A percentile compares a stretch with the other conserved stretches of the same genome.
Evolutionary conservation across 2,329 filamentous ascomycete species (phyloP).

Genomic region (Colletotrichum tofieldiae): DNA sequence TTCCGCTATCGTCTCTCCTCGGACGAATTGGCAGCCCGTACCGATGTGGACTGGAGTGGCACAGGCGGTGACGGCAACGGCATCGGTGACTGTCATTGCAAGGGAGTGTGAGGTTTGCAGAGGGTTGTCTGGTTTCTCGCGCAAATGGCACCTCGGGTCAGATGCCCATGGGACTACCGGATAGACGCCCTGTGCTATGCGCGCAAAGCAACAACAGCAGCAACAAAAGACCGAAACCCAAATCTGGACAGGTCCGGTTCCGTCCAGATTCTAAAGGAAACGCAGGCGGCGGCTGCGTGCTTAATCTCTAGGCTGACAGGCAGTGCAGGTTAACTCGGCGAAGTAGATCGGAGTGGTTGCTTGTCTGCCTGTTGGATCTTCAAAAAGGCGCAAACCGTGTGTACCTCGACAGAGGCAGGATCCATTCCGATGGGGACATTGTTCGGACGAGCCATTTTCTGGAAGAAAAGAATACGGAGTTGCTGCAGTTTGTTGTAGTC

Average conservation of each 20-base stretch:
- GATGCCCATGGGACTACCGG: conserved; percentile 6
- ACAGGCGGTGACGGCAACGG: conserved; percentile 20
- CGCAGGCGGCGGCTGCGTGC: conserved; percentile 5
- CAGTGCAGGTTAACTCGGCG: conserved; percentile 4
- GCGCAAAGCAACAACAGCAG: neutral
- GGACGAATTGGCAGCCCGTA: conserved; percentile 12
- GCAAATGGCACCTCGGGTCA: conserved; percentile 22
- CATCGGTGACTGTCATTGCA: neutral
- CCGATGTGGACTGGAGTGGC: neutral
- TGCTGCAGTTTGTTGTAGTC: conserved; percentile 16
- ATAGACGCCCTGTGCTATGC: conserved; percentile 1
- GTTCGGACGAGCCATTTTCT: conserved; percentile 44
- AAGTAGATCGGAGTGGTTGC: neutral
- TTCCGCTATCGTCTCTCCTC: conserved; percentile 10
- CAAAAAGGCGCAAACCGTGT: conserved; percentile 26
- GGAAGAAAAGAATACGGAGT: conserved; percentile 25
- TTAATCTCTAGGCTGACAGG: conserved; percentile 29
- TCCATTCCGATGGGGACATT: conserved; percentile 33
- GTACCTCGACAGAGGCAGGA: conserved; percentile 11
- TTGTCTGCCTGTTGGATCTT: conserved; percentile 28
- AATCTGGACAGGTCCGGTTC: too few species aligned
- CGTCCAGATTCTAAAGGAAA: neutral
- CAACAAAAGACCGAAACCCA: neutral
- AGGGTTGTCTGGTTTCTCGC: conserved; percentile 3
- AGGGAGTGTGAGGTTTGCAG: conserved; percentile 4